These are phyloP conservation scores for Coprinopsis marcescibilis DNA, from an alignment of 768 basidiomycete genomes.

Conservation along the genomic window DNA sequence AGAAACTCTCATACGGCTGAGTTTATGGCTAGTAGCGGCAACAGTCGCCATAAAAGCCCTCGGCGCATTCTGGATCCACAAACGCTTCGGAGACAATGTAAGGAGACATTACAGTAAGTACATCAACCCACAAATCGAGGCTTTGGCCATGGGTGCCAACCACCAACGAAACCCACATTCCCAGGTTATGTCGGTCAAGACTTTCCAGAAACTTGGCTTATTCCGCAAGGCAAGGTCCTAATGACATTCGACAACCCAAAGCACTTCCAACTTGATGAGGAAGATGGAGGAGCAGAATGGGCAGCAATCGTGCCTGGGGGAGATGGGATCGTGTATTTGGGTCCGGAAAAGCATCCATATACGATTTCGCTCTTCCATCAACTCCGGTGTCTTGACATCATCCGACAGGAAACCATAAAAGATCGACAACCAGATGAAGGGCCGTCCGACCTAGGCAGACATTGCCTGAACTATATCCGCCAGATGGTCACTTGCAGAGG, in stretches of 20 bases:
- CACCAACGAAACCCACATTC: background rate
- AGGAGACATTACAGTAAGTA: constrained; percentile 23
- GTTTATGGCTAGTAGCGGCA: constrained; percentile 15
- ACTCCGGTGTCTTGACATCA: constrained; percentile 29
- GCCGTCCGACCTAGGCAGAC: constrained; percentile 20
- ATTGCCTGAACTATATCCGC: constrained; percentile 29
- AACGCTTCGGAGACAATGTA: constrained; percentile 16
- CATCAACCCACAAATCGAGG: background rate
- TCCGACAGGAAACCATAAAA: constrained; percentile 26
- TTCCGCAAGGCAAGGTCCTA: constrained; percentile 23
- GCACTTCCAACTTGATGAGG: constrained; percentile 23
- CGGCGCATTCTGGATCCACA: constrained; percentile 18
- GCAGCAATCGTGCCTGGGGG: constrained; percentile 21
- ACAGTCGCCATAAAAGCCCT: constrained; percentile 18
- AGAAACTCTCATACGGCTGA: constrained; percentile 13
- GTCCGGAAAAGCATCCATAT: constrained; percentile 25
- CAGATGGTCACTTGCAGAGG: constrained; percentile 29
- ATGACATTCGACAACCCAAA: constrained; percentile 29
- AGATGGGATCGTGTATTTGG: constrained; percentile 27
- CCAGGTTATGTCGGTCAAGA: constrained; percentile 26
- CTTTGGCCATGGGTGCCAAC: background rate
- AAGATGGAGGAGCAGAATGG: constrained; percentile 26
- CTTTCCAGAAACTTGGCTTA: constrained; percentile 27
- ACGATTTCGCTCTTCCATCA: constrained; percentile 32
- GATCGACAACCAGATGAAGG: constrained; percentile 11